Evolutionary conservation across 1,284 basidiomycete genomes (phyloP).

Genomic region (Ustanciosporium gigantosporum): DNA sequence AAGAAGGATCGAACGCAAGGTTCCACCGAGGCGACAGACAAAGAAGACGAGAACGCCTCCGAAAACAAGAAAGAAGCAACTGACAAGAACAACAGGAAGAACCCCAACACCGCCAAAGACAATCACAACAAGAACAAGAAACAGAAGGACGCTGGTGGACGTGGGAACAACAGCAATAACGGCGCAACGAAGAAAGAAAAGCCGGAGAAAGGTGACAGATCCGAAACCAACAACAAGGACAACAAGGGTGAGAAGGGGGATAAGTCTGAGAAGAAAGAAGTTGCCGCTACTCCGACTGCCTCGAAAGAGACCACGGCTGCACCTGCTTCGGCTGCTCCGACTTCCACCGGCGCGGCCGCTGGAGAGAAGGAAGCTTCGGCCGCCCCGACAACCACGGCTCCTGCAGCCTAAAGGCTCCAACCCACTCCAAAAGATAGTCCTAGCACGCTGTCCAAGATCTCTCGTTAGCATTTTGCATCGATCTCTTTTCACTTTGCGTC

Average conservation of each 20-base stretch:
- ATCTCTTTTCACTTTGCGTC: too few relatives aligned
- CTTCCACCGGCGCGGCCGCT: too few relatives aligned
- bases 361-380: too few relatives aligned
- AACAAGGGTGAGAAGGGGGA: neutral
- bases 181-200: slow-evolving; percentile 2
- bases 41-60: slow-evolving; percentile 1
- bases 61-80: neutral
- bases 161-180: too few relatives aligned
- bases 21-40: slow-evolving; percentile 2
- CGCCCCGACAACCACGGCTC: too few relatives aligned
- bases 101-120: neutral
- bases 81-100: neutral
- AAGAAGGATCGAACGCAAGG: too few relatives aligned
- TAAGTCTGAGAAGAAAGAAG: slow-evolving; percentile 1
- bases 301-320: neutral
- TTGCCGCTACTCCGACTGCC: neutral
- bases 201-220: slow-evolving; percentile 2
- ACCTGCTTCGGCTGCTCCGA: too few relatives aligned
- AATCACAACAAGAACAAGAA: slow-evolving; percentile 32
- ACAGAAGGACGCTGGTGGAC: slow-evolving; percentile 14
- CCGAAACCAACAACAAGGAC: neutral
- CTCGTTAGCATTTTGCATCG: too few relatives aligned
- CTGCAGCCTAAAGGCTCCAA: too few relatives aligned
- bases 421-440: too few relatives aligned
- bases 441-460: too few relatives aligned